phyloP scores from a whole-genome alignment of 805 yeast species.

The Maudiozyma pseudohumilis region DNA sequence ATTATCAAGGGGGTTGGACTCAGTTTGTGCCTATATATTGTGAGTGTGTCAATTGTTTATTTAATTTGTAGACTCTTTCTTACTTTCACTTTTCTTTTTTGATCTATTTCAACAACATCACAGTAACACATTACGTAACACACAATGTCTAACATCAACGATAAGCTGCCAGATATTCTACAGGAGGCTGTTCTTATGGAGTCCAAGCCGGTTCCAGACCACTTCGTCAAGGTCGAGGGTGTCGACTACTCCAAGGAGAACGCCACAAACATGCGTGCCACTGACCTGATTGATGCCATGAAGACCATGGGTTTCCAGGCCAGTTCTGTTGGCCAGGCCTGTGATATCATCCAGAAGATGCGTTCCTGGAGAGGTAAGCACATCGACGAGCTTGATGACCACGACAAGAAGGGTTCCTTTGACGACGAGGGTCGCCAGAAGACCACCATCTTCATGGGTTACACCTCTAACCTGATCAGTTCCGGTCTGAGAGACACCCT shows the following conservation, averaged over 20 bases:
- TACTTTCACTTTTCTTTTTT: too few relatives aligned
- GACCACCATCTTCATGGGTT: constrained; percentile 90
- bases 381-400: constrained; percentile 56
- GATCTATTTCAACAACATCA: too few relatives aligned
- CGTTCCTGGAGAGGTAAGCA: constrained; percentile 86
- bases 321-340: constrained; percentile 71
- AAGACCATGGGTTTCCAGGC: constrained; percentile 97
- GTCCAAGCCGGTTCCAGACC: constrained; percentile 77
- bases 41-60: too few relatives aligned
- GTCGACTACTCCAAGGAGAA: constrained; percentile 77
- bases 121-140: too few relatives aligned
- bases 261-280: constrained; percentile 70
- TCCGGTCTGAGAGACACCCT: constrained; percentile 90
- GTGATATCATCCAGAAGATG: constrained; percentile 90
- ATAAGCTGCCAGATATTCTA: constrained; percentile 56
- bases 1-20: too few relatives aligned
- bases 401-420: constrained; percentile 61
- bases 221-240: constrained; percentile 72
- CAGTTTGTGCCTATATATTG: too few relatives aligned
- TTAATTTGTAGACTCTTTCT: too few relatives aligned
- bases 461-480: constrained; percentile 90
- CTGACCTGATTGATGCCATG: constrained; percentile 74
- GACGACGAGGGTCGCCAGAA: constrained; percentile 72
- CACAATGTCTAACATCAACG: constrained; percentile 23
- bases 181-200: constrained; percentile 85